phyloP scores from a whole-genome alignment of 257 asterid species.

The Plantago elongata region DNA sequence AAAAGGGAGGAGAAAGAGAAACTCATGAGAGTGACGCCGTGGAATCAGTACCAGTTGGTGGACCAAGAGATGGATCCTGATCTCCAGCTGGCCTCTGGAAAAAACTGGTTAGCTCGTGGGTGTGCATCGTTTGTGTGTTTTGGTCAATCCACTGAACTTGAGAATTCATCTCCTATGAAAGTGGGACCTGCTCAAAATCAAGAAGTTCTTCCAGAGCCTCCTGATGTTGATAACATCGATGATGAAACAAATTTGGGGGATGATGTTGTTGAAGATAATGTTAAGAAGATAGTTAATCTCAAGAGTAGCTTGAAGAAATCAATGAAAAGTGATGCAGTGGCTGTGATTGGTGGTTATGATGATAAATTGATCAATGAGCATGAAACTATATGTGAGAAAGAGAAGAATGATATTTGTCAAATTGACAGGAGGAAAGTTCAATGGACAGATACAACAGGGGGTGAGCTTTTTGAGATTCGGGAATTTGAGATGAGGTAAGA shows the following conservation, averaged over 20 bases:
- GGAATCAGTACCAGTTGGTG: conserved; percentile 98
- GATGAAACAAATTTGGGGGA: conserved; percentile 28
- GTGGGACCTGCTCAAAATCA: conserved; percentile 63
- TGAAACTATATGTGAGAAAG: conserved; percentile 29
- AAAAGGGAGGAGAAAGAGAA: conserved; percentile 83
- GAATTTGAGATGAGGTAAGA: conserved; percentile 92
- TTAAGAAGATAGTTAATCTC: conserved; percentile 32
- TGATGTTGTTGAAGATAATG: conserved; percentile 29
- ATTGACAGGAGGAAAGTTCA: conserved; percentile 71
- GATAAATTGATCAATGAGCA: conserved; percentile 21
- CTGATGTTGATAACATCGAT: conserved; percentile 35
- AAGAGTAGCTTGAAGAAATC: conserved; percentile 82
- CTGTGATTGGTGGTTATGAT: conserved; percentile 22
- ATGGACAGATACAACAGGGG: conserved; percentile 87
- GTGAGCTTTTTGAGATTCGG: conserved; percentile 80
- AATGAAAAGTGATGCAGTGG: conserved; percentile 21
- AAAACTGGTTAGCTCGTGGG: conserved; percentile 60
- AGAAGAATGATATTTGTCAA: conserved; percentile 31
- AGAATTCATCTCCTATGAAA: conserved; percentile 62
- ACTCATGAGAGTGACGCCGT: conserved; percentile 98
- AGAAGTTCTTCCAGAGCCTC: conserved; percentile 40
- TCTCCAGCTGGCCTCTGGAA: conserved; percentile 92
- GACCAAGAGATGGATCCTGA: conserved; percentile 79
- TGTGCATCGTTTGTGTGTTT: conserved; percentile 85
- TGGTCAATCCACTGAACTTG: conserved; percentile 73